A percentile compares a stretch with the other conserved stretches of the same genome.
Evolutionary conservation across 805 yeast species (phyloP).

Genomic region (Kuraishia molischiana): DNA sequence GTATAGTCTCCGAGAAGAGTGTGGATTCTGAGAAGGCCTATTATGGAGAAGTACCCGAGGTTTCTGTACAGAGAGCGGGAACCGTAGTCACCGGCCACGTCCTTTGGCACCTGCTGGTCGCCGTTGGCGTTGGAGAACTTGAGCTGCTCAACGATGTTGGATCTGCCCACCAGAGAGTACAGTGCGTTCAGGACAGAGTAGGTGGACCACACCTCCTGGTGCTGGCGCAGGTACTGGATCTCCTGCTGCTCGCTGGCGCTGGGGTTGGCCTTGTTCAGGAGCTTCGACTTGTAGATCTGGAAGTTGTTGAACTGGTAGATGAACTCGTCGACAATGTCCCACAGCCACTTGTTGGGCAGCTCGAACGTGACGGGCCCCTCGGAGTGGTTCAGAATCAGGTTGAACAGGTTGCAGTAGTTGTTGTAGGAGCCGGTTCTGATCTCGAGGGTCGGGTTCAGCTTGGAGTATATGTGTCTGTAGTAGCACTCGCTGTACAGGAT

Average conservation of each 20-base stretch:
- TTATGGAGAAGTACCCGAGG: conserved; percentile 36
- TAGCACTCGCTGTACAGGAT: conserved; percentile 38
- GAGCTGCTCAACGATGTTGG: conserved; percentile 27
- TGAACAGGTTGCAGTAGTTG: conserved; percentile 39
- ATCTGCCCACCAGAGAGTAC: conserved; percentile 28
- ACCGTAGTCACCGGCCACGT: conserved; percentile 34
- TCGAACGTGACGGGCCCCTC: conserved; percentile 34
- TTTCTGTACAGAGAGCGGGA: conserved; percentile 30
- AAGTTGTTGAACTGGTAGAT: conserved; percentile 40
- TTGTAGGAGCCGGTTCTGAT: conserved; percentile 36
- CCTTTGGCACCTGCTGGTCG: conserved; percentile 6
- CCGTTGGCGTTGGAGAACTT: conserved; percentile 19
- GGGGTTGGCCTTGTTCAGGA: conserved; percentile 18
- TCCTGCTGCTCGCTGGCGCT: conserved; percentile 19
- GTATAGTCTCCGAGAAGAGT: conserved; percentile 39
- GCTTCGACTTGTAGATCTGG: conserved; percentile 28
- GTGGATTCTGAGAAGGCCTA: conserved; percentile 40
- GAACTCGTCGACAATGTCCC: conserved; percentile 44
- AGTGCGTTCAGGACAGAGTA: conserved; percentile 37
- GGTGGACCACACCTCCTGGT: conserved; percentile 33
- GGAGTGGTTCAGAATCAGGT: conserved; percentile 30
- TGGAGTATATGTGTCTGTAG: conserved; percentile 39
- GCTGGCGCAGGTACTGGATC: conserved; percentile 25
- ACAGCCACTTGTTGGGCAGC: conserved; percentile 37
- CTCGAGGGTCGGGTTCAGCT: conserved; percentile 28